Base-by-base conservation (phyloP, 495 filamentous ascomycete species). In the Hypoxylon lenormandii region DNA sequence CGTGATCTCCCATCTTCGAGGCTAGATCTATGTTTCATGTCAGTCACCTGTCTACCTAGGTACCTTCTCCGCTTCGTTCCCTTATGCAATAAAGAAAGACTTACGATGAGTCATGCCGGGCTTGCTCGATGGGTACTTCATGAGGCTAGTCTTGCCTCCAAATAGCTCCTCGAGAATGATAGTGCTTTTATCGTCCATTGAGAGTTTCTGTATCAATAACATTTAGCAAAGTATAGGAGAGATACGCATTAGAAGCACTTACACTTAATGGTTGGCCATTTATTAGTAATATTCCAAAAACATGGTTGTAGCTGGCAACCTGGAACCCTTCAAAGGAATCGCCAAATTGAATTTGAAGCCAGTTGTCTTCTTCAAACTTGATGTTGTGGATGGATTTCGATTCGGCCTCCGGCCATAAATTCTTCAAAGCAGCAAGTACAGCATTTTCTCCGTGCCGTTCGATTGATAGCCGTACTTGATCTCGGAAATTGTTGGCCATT, bases 231-330 rank as follows among this genome's bases (percentile, higher is more conserved):
- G n/a, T 19, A 7, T 26, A 28, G 0, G 18, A 5, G 18, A 52
- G 0, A 37, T n/a, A 16, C 43, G 4, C 4, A 3, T 0, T 16
- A 4, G 0, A 22, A 38, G 13, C 23, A 70, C 67, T 65, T 61
- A 70, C 67, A 15, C 54, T 50, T n/a, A 64, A 28, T 22, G 81
- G 78, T 36, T 81, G 69, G 0, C 82, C 80, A 58, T 85, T 74
- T 19, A 87, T 72, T 0, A 86, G 60, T 1, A 88, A 69, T 13
- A 73, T 73, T 0, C 85, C 85, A 47, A 83, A 71, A 3, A 84
- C 40, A 5, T 82, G 70, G 60, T 86, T 72, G 67, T 80, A 83
- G 26, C 79, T 76, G 0, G 80, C 69, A 0, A 69, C 37, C 61
- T 80, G 51, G 21, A 38, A 11, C n/a, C 49, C 49, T 11, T 22